Conservation (phyloP, 169 alveolate genomes). For the Toxoplasma gondii region DNA sequence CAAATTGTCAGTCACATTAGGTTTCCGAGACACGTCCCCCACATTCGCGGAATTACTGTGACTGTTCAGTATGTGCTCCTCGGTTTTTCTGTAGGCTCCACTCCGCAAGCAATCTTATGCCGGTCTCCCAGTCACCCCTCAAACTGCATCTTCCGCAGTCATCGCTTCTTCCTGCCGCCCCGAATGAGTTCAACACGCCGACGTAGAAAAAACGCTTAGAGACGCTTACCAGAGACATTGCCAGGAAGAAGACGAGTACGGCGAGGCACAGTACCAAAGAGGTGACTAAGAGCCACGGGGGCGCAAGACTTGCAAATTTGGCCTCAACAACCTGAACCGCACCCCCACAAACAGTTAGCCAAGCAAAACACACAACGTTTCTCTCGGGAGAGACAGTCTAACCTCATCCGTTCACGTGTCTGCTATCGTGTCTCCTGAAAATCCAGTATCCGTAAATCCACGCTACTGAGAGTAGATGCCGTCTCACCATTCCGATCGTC, state of each 20-base stretch:
- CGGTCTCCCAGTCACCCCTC: too few species aligned
- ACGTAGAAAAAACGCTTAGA: neutral
- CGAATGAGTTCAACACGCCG: neutral
- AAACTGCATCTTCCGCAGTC: neutral
- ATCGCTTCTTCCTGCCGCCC: neutral
- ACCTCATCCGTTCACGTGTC: too few species aligned
- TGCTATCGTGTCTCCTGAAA: too few species aligned
- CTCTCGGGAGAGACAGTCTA: too few species aligned
- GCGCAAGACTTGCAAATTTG: neutral
- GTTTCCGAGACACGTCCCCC: too few species aligned
- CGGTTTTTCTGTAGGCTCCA: too few species aligned
- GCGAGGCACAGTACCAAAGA: constrained; percentile 32
- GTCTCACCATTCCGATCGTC: too few species aligned
- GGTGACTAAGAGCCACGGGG: neutral
- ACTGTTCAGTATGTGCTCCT: too few species aligned
- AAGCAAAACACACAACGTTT: neutral
- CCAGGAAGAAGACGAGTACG: constrained; percentile 55
- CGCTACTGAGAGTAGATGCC: too few species aligned
- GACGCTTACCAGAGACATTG: constrained; percentile 59
- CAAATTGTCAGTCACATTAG: neutral
- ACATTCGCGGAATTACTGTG: too few species aligned
- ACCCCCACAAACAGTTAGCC: neutral
- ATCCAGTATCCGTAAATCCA: too few species aligned
- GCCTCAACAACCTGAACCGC: constrained; percentile 2
- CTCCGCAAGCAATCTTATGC: neutral